phyloP scores from a whole-genome alignment of 441 rosid species.

The Eruca vesicaria region DNA sequence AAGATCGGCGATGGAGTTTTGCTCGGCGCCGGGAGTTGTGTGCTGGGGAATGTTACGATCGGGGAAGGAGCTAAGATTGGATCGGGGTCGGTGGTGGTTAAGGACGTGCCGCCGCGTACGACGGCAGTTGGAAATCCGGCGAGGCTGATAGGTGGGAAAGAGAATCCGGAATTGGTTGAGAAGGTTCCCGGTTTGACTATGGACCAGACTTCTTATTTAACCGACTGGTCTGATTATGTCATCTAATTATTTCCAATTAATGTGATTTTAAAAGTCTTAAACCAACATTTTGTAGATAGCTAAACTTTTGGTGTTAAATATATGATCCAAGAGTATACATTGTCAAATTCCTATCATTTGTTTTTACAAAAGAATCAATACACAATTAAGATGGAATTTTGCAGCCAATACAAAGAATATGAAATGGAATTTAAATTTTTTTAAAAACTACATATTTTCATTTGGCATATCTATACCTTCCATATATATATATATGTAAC shows the following conservation, averaged over 20 bases:
- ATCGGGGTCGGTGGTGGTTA: too few species aligned
- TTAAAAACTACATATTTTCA: neutral
- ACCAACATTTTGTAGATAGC: neutral
- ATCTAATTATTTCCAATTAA: neutral
- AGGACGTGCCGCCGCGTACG: too few species aligned
- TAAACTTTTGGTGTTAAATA: constrained; percentile 3
- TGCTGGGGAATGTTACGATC: neutral
- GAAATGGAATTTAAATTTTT: neutral
- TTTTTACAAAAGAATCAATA: constrained; percentile 19
- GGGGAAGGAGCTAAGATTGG: neutral
- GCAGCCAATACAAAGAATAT: neutral
- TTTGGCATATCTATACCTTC: neutral
- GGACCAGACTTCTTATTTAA: neutral
- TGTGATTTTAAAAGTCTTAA: neutral
- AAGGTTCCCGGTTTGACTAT: neutral
- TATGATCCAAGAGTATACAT: neutral
- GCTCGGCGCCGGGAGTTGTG: neutral
- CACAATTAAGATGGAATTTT: neutral
- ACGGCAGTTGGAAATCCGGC: neutral
- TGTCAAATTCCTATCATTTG: neutral
- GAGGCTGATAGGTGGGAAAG: neutral
- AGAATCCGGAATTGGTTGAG: neutral
- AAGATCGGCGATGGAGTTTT: neutral
- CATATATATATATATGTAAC: neutral
- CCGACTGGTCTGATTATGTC: neutral